Evolutionary conservation across 2,329 filamentous ascomycete species (phyloP), one percentile per base, ranked within the genome.

Genomic region (Nothophaeocryptopus gaeumannii): DNA sequence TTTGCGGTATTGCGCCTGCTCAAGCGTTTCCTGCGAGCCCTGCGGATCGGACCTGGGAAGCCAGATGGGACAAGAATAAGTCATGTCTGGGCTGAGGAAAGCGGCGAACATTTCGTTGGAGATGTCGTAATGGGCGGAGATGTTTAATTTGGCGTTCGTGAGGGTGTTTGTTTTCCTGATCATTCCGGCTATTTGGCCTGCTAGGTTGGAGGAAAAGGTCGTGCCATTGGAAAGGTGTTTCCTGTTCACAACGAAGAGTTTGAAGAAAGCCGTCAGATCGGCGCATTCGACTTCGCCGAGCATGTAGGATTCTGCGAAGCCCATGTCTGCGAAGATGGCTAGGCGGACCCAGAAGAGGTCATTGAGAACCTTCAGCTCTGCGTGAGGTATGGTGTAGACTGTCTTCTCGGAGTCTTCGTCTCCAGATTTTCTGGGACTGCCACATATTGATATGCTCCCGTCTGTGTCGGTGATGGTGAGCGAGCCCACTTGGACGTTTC

Each of bases 91-190:
- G 0, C 83, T 86, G 26, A 88, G 73, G 58, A 88, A 88, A 0
- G 84, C 83, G 5, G 83, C 82, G 60, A 89, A 88, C 82, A 88
- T 86, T 50, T 83, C 82, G 62, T 89, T 89, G 56, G 81, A 84
- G 54, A 88, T 86, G 60, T 89, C 85, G 65, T 89, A 89, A 58
- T 89, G 86, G 4, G 84, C 84, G 2, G 79, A 79, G 45, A 86
- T 82, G 63, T 89, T 88, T 37, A 86, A 72, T 9, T 81, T 74
- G 9, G 83, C 79, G 50, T 74, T 76, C 47, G 70, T 69, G 12
- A 76, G 70, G 15, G 73, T 75, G 61, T 76, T 76, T 38, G 70
- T 74, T 38, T 69, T 66, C 40, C 74, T 66, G 11, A 74, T 57
- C 32, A 87, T 64, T 40, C 77, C 79, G 2, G 81, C 78, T 35